Evolutionary conservation across 2,329 filamentous ascomycete genomes (phyloP), one percentile per base, ranked within the genome.

Genomic region (Xylaria sp.): DNA sequence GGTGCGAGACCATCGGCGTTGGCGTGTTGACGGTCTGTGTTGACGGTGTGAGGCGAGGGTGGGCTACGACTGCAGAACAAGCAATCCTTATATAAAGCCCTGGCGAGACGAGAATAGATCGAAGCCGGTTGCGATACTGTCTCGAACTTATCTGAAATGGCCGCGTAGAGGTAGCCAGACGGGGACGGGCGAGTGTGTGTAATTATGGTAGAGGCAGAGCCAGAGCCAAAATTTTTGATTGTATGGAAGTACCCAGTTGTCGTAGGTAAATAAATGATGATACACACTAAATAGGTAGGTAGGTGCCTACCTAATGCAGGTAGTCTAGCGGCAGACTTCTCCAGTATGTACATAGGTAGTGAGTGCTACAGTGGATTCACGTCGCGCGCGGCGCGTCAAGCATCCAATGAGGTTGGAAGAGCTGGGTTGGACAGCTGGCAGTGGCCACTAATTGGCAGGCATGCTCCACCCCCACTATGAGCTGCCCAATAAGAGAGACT

Each of bases 361-460:
- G 54, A 37, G 44, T 59, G 54, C 39, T 57, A 52, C 62, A 50
- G 67, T 64, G 58, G 67, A 58, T 65, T 74, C 70, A 72, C 72
- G 74, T 71, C 73, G 74, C 73, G 74, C 73, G 74, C 74, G 73
- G 68, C 74, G 74, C 74, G 74, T 75, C 66, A 52, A 74, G 54
- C 60, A 23, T 50, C 60, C 68, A 70, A 65, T 65, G 50, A 52
- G 41, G 41, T 46, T 25, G 28, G 4, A 55, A 58, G 54, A 63
- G 54, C 41, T 48, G 32, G 25, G 23, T 32, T n/a, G 3, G 34
- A 59, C 67, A 66, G 63, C 58, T 66, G 67, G 28, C 57, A 58
- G 34, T 32, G 34, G 66, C 23, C 15, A n/a, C 12, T 28, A 25
- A 12, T 28, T 28, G 28, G 28, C 28, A 46, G 3, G 15, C 41